These are phyloP conservation scores for Bremia lactucae DNA, from an alignment of 352 stramenopile genomes.

Conservation along the genomic window DNA sequence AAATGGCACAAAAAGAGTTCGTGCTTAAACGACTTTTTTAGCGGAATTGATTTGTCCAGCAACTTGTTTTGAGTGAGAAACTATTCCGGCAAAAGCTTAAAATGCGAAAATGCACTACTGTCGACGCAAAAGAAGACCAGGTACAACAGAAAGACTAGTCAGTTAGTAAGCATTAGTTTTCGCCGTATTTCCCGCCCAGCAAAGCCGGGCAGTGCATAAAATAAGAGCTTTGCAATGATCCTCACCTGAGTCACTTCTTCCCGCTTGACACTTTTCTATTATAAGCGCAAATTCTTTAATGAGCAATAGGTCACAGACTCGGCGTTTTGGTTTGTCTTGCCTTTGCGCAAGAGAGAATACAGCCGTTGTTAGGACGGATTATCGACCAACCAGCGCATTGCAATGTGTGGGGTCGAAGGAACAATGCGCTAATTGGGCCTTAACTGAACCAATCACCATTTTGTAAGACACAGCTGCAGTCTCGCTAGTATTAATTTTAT, in stretches of 20 bases:
- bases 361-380: not conserved
- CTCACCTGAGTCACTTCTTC: slow-evolving; percentile 7
- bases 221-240: slow-evolving; percentile 6
- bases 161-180: slow-evolving; percentile 9
- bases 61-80: slow-evolving; percentile 26
- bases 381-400: slow-evolving; percentile 5
- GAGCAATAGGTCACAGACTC: slow-evolving; percentile 13
- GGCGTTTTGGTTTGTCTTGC: slow-evolving; percentile 4
- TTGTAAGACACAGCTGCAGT: not conserved
- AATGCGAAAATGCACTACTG: slow-evolving; percentile 19
- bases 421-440: not conserved
- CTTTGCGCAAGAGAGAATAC: slow-evolving; percentile 6
- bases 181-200: not conserved
- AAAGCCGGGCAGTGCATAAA: not conserved
- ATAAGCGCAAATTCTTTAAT: slow-evolving; percentile 33
- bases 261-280: slow-evolving; percentile 6
- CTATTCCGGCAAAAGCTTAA: slow-evolving; percentile 17
- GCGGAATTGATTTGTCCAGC: slow-evolving; percentile 15
- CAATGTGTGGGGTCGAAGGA: too few relatives aligned
- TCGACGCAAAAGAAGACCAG: not conserved
- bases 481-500: too few relatives aligned
- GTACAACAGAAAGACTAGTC: slow-evolving; percentile 1
- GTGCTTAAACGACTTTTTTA: slow-evolving; percentile 20
- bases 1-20: slow-evolving; percentile 25
- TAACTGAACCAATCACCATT: slow-evolving; percentile 3